Evolutionary conservation across 768 basidiomycete species (phyloP).

Genomic region (Boletales sp.): DNA sequence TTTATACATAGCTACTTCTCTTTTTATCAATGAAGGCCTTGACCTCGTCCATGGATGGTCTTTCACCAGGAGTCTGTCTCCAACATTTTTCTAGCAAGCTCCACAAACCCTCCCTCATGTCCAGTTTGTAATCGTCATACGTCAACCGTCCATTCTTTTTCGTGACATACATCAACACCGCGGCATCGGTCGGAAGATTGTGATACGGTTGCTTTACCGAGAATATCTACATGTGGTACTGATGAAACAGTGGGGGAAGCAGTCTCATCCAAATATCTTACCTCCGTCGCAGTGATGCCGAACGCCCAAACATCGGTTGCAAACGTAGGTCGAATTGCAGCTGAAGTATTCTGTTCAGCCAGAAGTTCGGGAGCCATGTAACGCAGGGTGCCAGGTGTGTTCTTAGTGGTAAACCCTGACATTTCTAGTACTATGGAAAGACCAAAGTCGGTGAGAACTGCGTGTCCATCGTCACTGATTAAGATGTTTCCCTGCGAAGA

Average conservation of each 20-base stretch:
- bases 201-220: constrained; percentile 21
- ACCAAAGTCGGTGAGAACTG: constrained; percentile 38
- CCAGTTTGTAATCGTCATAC: constrained; percentile 16
- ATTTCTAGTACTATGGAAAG: constrained; percentile 35
- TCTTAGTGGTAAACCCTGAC: constrained; percentile 35
- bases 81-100: constrained; percentile 18
- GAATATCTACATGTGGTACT: constrained; percentile 16
- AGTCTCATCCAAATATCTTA: constrained; percentile 1
- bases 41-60: constrained; percentile 14
- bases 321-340: constrained; percentile 19
- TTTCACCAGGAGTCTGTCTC: constrained; percentile 6
- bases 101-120: constrained; percentile 19
- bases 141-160: constrained; percentile 7
- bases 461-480: constrained; percentile 29
- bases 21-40: constrained; percentile 19
- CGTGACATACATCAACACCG: constrained; percentile 17
- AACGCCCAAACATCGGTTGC: constrained; percentile 37
- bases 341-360: constrained; percentile 10
- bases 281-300: constrained; percentile 36
- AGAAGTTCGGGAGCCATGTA: constrained; percentile 41
- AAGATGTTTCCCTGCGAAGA: constrained; percentile 35
- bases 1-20: constrained; percentile 11
- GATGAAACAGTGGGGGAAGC: neutral
- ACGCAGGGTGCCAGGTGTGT: constrained; percentile 33
- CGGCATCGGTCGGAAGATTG: constrained; percentile 9